These are phyloP conservation scores for Phenoliferia sp. DNA, from an alignment of 1,284 basidiomycete species.

Conservation along the genomic window DNA sequence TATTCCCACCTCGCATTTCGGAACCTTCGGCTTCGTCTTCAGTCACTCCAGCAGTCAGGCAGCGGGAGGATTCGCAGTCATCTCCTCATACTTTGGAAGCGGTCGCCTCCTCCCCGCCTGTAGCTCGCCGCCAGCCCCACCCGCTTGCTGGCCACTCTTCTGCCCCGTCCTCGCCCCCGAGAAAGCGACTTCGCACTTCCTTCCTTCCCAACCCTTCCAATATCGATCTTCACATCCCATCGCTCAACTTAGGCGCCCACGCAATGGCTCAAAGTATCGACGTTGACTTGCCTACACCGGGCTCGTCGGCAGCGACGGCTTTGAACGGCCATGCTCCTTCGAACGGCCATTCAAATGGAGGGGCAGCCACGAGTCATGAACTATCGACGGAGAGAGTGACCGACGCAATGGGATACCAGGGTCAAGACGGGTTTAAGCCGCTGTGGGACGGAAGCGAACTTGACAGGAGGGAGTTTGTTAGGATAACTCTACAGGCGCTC, in stretches of 20 bases:
- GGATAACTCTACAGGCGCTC: slow-evolving; percentile 83
- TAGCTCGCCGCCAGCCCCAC: background rate
- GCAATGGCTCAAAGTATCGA: background rate
- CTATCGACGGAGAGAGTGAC: background rate
- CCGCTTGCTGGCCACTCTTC: background rate
- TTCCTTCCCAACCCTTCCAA: background rate
- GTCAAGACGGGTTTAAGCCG: slow-evolving; percentile 42
- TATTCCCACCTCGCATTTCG: background rate
- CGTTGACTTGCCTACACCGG: background rate
- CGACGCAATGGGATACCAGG: slow-evolving; percentile 22
- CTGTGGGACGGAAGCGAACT: slow-evolving; percentile 46
- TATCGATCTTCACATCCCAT: background rate
- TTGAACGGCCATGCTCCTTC: background rate
- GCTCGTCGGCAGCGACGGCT: background rate
- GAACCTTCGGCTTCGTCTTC: background rate
- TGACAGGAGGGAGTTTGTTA: slow-evolving; percentile 84
- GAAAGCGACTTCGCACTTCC: background rate
- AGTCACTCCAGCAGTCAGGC: background rate
- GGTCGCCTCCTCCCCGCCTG: background rate
- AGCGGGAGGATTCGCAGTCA: background rate
- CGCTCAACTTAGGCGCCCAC: background rate
- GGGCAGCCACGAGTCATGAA: background rate
- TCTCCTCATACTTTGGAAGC: too few relatives aligned
- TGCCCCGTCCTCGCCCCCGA: background rate
- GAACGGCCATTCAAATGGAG: background rate